These are phyloP conservation scores for Endotrypanum monterogeii DNA, from an alignment of 208 protist species.

Conservation along the genomic window DNA sequence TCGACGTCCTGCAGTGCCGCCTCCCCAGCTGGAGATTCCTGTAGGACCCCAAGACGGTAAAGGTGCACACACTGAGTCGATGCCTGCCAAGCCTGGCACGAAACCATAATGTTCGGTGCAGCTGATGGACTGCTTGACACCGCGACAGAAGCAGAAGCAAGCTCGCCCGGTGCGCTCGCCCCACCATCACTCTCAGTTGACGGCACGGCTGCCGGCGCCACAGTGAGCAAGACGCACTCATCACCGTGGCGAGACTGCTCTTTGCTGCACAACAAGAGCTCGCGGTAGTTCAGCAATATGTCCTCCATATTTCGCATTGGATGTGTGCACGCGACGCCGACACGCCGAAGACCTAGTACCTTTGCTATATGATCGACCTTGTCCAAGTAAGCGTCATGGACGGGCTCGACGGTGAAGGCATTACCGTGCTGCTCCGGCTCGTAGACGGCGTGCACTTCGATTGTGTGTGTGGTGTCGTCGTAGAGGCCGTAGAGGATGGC, in stretches of 20 bases:
- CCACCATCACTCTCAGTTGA: not conserved
- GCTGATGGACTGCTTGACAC: not conserved
- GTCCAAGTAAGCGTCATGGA: constrained; percentile 40
- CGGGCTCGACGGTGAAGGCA: constrained; percentile 47
- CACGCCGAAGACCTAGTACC: constrained; percentile 69
- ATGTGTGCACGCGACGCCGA: constrained; percentile 86
- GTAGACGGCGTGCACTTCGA: constrained; percentile 88
- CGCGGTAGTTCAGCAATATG: constrained; percentile 44
- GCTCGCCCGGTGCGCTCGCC: constrained; percentile 20
- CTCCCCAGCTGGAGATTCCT: constrained; percentile 37
- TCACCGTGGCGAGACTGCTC: constrained; percentile 87
- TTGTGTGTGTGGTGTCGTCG: constrained; percentile 31
- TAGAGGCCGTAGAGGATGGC: constrained; percentile 86
- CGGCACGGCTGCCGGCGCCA: constrained; percentile 48
- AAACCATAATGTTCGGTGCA: constrained; percentile 26
- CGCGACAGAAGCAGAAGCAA: not conserved
- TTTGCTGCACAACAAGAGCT: constrained; percentile 79
- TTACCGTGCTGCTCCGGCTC: constrained; percentile 85
- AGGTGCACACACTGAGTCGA: constrained; percentile 87
- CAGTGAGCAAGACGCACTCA: constrained; percentile 86
- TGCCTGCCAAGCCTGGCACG: constrained; percentile 87
- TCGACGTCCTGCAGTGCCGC: constrained; percentile 28
- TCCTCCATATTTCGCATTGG: constrained; percentile 47
- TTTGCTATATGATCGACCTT: constrained; percentile 63
- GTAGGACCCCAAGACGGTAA: constrained; percentile 73